Percentiles rank a stretch among this genome's conserved stretches.
phyloP scores from a whole-genome alignment of 108 stramenopile species.

The Poteriospumella lacustris region DNA sequence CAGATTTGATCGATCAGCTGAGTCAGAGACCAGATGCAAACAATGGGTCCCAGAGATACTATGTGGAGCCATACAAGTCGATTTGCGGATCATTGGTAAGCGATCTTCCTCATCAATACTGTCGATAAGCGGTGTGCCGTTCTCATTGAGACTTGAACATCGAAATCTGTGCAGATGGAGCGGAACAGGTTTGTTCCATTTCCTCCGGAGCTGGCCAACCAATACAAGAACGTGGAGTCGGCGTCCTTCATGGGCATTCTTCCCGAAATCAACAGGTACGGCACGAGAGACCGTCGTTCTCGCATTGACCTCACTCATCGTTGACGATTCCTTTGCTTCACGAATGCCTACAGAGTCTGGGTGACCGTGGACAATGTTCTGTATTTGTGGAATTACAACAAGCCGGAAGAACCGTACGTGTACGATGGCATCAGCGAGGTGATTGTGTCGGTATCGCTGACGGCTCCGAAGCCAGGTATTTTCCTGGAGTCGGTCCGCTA shows the following conservation, averaged over 20 bases:
- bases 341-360: slow-evolving; percentile 59
- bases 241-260: slow-evolving; percentile 80
- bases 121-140: too few species aligned
- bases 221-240: slow-evolving; percentile 37
- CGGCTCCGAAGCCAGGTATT: slow-evolving; percentile 72
- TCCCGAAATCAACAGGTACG: slow-evolving; percentile 64
- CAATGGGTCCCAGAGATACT: background rate
- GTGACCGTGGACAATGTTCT: slow-evolving; percentile 76
- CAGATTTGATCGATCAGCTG: too few species aligned
- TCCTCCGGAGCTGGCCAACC: background rate
- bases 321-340: background rate
- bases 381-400: slow-evolving; percentile 76
- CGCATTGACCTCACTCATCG: too few species aligned
- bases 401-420: slow-evolving; percentile 59
- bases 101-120: too few species aligned
- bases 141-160: too few species aligned
- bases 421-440: slow-evolving; percentile 74
- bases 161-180: background rate
- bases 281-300: background rate
- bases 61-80: background rate
- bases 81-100: background rate
- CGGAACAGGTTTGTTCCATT: background rate
- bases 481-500: slow-evolving; percentile 74
- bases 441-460: slow-evolving; percentile 67
- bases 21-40: too few species aligned